Conservation (phyloP, 2,329 filamentous ascomycete genomes). For the Phialemoniopsis sp. region DNA sequence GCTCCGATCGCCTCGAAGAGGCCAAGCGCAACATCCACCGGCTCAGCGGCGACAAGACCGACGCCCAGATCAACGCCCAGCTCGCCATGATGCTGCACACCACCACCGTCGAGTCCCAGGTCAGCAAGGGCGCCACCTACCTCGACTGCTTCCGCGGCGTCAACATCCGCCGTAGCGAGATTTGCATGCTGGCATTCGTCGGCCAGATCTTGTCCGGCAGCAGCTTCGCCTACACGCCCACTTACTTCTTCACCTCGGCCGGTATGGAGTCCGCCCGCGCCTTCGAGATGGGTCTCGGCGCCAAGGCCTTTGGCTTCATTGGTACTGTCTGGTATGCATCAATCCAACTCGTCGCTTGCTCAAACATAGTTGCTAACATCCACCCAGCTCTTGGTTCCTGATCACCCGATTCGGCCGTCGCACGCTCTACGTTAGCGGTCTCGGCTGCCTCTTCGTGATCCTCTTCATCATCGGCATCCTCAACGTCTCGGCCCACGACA, state of each 20-base stretch:
- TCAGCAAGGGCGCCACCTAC: slow-evolving; percentile 35
- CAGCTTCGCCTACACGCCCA: slow-evolving; percentile 33
- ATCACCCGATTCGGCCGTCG: slow-evolving; percentile 32
- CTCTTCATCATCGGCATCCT: slow-evolving; percentile 14
- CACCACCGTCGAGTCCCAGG: slow-evolving; percentile 33
- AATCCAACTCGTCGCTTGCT: slow-evolving; percentile 22
- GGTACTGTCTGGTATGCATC: background rate
- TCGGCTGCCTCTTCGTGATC: slow-evolving; percentile 7
- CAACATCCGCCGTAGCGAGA: slow-evolving; percentile 39
- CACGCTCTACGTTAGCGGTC: slow-evolving; percentile 34
- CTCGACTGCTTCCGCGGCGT: slow-evolving; percentile 40
- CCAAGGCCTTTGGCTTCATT: slow-evolving; percentile 18
- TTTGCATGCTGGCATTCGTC: slow-evolving; percentile 26
- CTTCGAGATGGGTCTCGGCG: slow-evolving; percentile 23
- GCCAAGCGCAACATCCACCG: slow-evolving; percentile 13
- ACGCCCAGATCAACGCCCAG: slow-evolving; percentile 4
- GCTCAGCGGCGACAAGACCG: too few species aligned
- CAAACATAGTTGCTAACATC: slow-evolving; percentile 17
- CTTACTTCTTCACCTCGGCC: slow-evolving; percentile 30
- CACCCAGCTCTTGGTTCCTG: slow-evolving; percentile 27
- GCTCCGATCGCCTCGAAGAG: slow-evolving; percentile 26
- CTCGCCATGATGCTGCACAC: slow-evolving; percentile 40
- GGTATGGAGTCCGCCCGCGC: slow-evolving; percentile 21
- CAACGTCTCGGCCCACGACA: slow-evolving; percentile 8
- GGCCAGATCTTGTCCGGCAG: slow-evolving; percentile 19